Evolutionary conservation across 257 asterid species (phyloP), one percentile per base, ranked within the genome.

Genomic region (Solanum ossicruentum): DNA sequence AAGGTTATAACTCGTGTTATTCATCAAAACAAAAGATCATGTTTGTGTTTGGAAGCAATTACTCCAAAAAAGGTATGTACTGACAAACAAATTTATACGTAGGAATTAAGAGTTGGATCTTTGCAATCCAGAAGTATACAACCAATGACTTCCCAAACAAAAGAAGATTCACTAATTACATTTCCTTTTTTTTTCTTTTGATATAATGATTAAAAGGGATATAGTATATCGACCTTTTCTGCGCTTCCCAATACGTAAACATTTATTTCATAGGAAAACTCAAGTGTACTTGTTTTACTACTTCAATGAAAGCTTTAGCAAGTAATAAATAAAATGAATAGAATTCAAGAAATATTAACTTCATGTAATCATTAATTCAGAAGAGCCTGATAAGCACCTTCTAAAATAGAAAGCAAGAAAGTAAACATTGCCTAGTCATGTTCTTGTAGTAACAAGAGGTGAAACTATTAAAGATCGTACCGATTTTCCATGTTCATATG

Each of bases 401-500:
- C 60, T 78, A 18, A 55, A 26, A 17, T 77, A 51, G 45, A 75
- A 78, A 28, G 17, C 49, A 16, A 51, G 65, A 78, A 75, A 10
- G 61, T 51, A 28, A 75, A 75, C 43, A 15, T 10, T 8, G 41
- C 45, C 45, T 23, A 75, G 23, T 75, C 61, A 23, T 75, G 82
- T 28, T 49, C 23, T 51, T 2, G 4, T 21, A 63, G 65, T 63
- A 49, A 84, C 23, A 81, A 79, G 67, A 66, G 52, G 36, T 60
- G 75, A 85, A 80, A 26, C 11, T 73, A 43, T 81, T 15, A 79
- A 52, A 45, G 85, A 86, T 69, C 93, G 52, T 94, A 96, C 99
- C 97, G 86, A 89, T 92, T 92, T 93, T 84, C 99, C 99, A 83
- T 93, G 92, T 90, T 93, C 96, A 83, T 93, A 93, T 69, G 99